These are phyloP conservation scores for Coemansia nantahalensis DNA, from an alignment of 192 early-diverging fungal genomes.

Conservation along the genomic window DNA sequence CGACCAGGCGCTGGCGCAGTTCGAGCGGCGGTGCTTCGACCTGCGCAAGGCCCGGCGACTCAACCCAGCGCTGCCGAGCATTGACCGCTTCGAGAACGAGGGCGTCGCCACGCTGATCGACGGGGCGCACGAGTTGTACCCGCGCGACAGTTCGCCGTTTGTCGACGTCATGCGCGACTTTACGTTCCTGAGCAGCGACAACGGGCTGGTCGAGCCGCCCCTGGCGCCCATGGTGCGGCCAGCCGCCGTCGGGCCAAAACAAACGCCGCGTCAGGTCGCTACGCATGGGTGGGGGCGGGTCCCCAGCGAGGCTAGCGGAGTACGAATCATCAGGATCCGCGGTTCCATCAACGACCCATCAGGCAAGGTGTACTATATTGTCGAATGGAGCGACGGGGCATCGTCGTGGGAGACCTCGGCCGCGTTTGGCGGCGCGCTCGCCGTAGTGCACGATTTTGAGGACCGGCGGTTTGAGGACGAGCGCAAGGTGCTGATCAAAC, in stretches of 20 bases:
- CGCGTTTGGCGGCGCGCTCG: slow-evolving; percentile 2
- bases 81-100: slow-evolving; percentile 31
- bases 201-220: background rate
- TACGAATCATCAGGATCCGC: slow-evolving; percentile 6
- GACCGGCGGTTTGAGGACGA: slow-evolving; percentile 3
- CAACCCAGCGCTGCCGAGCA: background rate
- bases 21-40: slow-evolving; percentile 26
- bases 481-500: slow-evolving; percentile 11
- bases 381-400: slow-evolving; percentile 23
- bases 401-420: slow-evolving; percentile 21
- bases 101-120: slow-evolving; percentile 38
- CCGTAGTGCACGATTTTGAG: slow-evolving; percentile 11
- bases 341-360: slow-evolving; percentile 11
- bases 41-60: slow-evolving; percentile 7
- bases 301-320: background rate
- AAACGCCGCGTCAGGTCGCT: background rate
- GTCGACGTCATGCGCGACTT: slow-evolving; percentile 22
- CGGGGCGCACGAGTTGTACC: slow-evolving; percentile 12
- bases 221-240: background rate
- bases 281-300: slow-evolving; percentile 31
- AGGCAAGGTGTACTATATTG: slow-evolving; percentile 21
- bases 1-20: slow-evolving; percentile 8
- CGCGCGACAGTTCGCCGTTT: slow-evolving; percentile 9
- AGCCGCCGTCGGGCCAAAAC: background rate
- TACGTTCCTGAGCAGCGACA: slow-evolving; percentile 8